These are phyloP conservation scores for Lactarius hatsudake DNA, from an alignment of 768 basidiomycete genomes.

Conservation along the genomic window DNA sequence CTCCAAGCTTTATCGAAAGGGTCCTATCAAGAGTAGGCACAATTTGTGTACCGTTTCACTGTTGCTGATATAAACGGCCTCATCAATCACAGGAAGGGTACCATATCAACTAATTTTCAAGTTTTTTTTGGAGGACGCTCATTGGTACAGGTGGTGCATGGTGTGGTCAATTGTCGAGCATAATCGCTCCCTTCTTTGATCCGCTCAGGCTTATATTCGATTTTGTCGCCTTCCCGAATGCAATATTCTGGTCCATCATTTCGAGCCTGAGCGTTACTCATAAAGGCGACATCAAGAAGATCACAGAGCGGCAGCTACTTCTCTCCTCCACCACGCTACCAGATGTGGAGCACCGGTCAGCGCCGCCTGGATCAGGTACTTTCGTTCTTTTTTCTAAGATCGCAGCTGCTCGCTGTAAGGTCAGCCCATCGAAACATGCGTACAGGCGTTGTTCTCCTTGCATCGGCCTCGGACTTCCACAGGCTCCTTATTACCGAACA, in stretches of 20 bases:
- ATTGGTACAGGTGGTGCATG: conserved; percentile 75
- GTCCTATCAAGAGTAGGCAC: conserved; percentile 59
- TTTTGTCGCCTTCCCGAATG: conserved; percentile 68
- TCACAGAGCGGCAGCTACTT: conserved; percentile 69
- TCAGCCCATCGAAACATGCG: no score
- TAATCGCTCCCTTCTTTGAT: background rate
- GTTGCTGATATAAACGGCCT: background rate
- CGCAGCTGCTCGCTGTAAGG: conserved; percentile 44
- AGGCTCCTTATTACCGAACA: no score
- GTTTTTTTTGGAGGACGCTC: conserved; percentile 52
- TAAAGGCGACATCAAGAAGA: conserved; percentile 50
- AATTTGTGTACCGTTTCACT: background rate
- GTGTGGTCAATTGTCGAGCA: conserved; percentile 35
- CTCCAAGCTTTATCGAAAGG: conserved; percentile 57
- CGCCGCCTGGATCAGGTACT: conserved; percentile 51
- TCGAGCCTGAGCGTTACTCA: conserved; percentile 63
- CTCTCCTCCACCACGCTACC: conserved; percentile 60
- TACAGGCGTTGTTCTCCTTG: no score
- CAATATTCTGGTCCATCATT: conserved; percentile 68
- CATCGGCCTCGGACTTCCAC: no score
- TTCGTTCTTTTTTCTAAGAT: conserved; percentile 85
- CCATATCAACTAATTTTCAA: conserved; percentile 60
- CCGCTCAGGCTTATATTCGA: conserved; percentile 62
- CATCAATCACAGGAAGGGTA: conserved; percentile 41
- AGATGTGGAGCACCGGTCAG: conserved; percentile 34